These are phyloP conservation scores for Solanum piurae DNA, from an alignment of 257 asterid genomes.

Conservation along the genomic window DNA sequence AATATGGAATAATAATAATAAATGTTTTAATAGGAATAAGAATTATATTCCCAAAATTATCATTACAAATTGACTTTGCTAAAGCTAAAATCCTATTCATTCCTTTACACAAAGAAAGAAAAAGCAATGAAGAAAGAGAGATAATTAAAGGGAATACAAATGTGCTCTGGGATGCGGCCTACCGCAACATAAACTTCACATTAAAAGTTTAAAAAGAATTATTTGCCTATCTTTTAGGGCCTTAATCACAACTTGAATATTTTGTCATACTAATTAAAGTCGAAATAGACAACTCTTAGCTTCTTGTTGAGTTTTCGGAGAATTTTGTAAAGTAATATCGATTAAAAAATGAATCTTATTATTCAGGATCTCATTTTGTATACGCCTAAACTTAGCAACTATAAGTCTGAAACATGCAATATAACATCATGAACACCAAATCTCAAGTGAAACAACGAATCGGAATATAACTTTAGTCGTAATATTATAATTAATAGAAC, in stretches of 20 bases:
- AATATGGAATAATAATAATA: not conserved
- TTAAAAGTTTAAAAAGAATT: not conserved
- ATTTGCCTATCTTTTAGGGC: not conserved
- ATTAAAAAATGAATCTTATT: no score
- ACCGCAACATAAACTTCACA: not conserved
- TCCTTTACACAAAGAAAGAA: not conserved
- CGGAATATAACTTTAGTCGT: not conserved
- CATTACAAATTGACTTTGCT: not conserved
- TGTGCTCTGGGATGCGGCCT: conserved; percentile 18
- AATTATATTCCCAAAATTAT: not conserved
- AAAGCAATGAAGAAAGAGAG: not conserved
- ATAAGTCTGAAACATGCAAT: no score
- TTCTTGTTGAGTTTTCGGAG: not conserved
- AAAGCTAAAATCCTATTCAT: not conserved
- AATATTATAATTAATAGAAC: not conserved
- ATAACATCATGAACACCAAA: not conserved
- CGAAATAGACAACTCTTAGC: not conserved
- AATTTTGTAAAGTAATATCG: not conserved
- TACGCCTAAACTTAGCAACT: no score
- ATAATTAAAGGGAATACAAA: not conserved
- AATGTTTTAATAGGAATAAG: not conserved
- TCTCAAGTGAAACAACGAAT: not conserved
- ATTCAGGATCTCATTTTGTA: no score
- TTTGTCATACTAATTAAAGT: not conserved
- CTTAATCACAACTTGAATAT: not conserved